These are phyloP conservation scores for Pseudogymnoascus sp. DNA, from an alignment of 2,329 filamentous ascomycete genomes.

Conservation along the genomic window DNA sequence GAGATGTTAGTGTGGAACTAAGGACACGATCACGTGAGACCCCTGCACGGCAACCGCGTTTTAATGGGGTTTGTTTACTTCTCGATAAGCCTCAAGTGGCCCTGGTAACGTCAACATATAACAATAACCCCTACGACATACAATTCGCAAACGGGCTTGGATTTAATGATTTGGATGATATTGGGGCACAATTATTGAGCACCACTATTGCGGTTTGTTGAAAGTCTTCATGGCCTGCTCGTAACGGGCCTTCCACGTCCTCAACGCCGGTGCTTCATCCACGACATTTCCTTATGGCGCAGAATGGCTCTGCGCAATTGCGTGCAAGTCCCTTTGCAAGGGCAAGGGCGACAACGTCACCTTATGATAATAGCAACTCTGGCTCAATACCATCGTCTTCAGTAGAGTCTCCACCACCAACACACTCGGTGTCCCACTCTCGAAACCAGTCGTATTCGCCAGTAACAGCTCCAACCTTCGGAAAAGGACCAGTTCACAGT, in stretches of 20 bases:
- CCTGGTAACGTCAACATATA: not conserved
- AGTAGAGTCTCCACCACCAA: slow-evolving; percentile 30
- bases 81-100: not conserved
- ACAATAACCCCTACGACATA: slow-evolving; percentile 4
- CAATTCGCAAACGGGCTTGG: not conserved
- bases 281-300: slow-evolving; percentile 25
- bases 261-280: not conserved
- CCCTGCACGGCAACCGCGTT: slow-evolving; percentile 8
- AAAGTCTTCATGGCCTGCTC: slow-evolving; percentile 4
- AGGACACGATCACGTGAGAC: not conserved
- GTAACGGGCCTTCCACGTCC: not conserved
- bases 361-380: slow-evolving; percentile 48
- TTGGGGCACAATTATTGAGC: not conserved
- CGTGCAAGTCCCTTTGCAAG: slow-evolving; percentile 76
- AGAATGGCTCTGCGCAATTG: slow-evolving; percentile 57
- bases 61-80: slow-evolving; percentile 14
- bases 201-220: not conserved
- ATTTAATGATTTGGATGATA: not conserved
- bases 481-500: slow-evolving; percentile 20
- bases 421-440: slow-evolving; percentile 42
- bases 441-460: slow-evolving; percentile 63
- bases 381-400: slow-evolving; percentile 64
- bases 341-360: slow-evolving; percentile 60
- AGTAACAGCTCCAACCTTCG: slow-evolving; percentile 37
- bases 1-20: slow-evolving; percentile 1